Base-by-base conservation (phyloP, 192 early-diverging fungal genomes). In the Coemansia sp. region DNA sequence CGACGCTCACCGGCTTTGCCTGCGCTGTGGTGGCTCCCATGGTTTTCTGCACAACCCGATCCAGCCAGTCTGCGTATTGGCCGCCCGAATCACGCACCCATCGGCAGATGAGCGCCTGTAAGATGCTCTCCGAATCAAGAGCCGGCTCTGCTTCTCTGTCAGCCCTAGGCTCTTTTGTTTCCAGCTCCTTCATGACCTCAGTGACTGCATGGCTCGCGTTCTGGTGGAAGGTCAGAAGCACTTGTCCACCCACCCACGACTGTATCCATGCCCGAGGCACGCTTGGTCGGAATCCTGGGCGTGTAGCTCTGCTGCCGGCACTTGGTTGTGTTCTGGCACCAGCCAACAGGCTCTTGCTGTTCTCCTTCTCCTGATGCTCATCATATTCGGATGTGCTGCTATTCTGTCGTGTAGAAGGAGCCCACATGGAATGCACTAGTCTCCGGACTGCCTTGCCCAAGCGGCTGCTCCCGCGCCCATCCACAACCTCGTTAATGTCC, bases 21-120 rank as follows among this genome's bases (percentile, higher is more conserved):
- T 13, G 38, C 38, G 38, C 15, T 4, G 6, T 40, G 13, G 2
- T 14, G 13, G 11, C 15, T 14, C 11, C 13, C 38, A 40, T 40
- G 38, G 11, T 40, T 40, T 14, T 40, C 38, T 14, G 38, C 6
- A 14, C 38, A 13, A 14, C 11, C 11, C 15, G 38, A 40, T 40
- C 13, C 47, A 27, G 47, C 47, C 47, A 48, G 25, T 22, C 47
- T 14, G 47, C 13, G 38, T 13, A 27, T 22, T 48, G 47, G 6
- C 25, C 47, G 47, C 47, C 47, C 22, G 22, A 48, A 40, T 40
- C 38, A 14, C 38, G 38, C 13, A 48, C 47, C 47, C 47, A 48
- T 27, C 47, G 47, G 13, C 47, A 48, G 6, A 48, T 22, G 25
- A 48, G 22, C 13, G 47, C 47, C 13, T 48, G 47, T 22, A 48